These are phyloP conservation scores for Penicillium taxi DNA, from an alignment of 495 filamentous ascomycete species.

Conservation along the genomic window DNA sequence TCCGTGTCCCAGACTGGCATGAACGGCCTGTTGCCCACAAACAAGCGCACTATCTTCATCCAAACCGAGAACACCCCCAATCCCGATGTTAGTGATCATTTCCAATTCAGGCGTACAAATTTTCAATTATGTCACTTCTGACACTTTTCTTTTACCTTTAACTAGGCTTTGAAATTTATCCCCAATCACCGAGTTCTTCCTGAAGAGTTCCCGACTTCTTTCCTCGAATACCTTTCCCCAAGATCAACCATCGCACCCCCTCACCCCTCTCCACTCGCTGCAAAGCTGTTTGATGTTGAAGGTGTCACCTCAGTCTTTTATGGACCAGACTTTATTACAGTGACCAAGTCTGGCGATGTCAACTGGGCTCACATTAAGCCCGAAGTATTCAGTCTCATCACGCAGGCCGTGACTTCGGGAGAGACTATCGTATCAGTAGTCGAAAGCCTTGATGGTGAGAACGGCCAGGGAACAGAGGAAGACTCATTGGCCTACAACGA, in stretches of 20 bases:
- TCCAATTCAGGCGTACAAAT: background rate
- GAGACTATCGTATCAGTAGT: conserved; percentile 70
- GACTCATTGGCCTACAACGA: conserved; percentile 74
- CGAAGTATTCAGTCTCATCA: conserved; percentile 91
- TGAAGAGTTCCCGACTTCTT: conserved; percentile 58
- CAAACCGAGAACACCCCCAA: conserved; percentile 94
- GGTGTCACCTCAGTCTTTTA: conserved; percentile 93
- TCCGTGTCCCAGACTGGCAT: conserved; percentile 24
- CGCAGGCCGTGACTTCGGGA: conserved; percentile 75
- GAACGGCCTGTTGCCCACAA: conserved; percentile 28
- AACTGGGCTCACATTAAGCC: conserved; percentile 94
- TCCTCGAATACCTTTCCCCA: conserved; percentile 84
- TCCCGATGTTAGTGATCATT: conserved; percentile 53
- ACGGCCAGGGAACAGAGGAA: conserved; percentile 45
- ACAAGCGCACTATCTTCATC: conserved; percentile 83
- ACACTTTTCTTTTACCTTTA: background rate
- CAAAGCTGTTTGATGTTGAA: conserved; percentile 81
- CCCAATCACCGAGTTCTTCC: conserved; percentile 80
- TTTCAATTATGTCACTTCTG: background rate
- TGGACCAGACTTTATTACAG: conserved; percentile 90
- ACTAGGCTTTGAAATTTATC: conserved; percentile 78
- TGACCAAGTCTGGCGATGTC: conserved; percentile 78
- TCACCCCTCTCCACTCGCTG: conserved; percentile 87
- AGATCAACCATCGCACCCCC: conserved; percentile 81
- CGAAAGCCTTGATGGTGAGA: conserved; percentile 50